Evolutionary conservation across 345 rosid species (phyloP).

Genomic region (Hevea brasiliensis): DNA sequence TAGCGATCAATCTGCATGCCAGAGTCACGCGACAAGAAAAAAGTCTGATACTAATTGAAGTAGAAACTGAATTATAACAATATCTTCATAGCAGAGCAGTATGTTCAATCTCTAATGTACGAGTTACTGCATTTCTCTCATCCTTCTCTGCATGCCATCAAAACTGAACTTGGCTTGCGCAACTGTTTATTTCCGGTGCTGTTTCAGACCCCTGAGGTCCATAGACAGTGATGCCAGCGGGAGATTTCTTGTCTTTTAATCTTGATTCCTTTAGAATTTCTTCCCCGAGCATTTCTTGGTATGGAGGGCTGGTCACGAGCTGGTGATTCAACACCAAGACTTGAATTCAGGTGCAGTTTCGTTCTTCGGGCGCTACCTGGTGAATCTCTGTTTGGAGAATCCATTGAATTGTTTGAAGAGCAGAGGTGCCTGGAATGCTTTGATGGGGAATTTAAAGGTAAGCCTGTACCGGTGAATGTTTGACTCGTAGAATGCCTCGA

Average conservation of each 20-base stretch:
- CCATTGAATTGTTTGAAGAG: constrained; percentile 27
- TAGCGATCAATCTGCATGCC: neutral
- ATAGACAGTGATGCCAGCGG: neutral
- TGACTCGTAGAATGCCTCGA: constrained; percentile 8
- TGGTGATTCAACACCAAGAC: constrained; percentile 21
- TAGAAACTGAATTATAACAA: neutral
- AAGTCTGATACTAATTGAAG: neutral
- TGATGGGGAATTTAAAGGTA: constrained; percentile 30
- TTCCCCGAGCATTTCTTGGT: constrained; percentile 26
- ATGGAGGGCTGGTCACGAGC: constrained; percentile 16
- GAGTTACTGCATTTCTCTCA: neutral
- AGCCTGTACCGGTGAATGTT: constrained; percentile 1
- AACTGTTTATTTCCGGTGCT: constrained; percentile 5
- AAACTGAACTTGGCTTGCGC: constrained; percentile 22
- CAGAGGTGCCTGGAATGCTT: constrained; percentile 40
- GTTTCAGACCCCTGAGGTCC: constrained; percentile 16
- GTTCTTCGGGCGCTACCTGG: neutral
- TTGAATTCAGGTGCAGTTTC: constrained; percentile 16
- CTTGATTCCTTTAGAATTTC: constrained; percentile 26
- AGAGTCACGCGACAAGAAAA: neutral
- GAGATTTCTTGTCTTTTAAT: constrained; percentile 16
- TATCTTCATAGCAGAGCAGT: neutral
- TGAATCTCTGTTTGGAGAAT: constrained; percentile 31
- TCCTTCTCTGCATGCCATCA: constrained; percentile 23
- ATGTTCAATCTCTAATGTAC: neutral